Percentiles rank a stretch among this genome's conserved stretches.
Evolutionary conservation across 2,329 filamentous ascomycete species (phyloP).

Genomic region (Ceratocystis albifundus): DNA sequence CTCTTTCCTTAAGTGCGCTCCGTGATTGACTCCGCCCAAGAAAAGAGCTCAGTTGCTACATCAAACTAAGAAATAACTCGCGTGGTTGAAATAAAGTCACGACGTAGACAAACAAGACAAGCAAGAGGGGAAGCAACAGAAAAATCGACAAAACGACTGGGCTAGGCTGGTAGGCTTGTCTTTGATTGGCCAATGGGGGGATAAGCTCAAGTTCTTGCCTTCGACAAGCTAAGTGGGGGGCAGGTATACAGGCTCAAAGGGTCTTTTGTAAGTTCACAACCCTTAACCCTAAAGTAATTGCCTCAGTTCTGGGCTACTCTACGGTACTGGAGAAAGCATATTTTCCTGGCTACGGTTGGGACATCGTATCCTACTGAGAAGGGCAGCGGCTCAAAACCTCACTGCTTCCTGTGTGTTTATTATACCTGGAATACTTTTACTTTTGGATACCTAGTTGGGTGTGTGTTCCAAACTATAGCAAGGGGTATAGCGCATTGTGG

Average conservation of each 20-base stretch:
- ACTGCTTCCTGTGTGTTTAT: neutral
- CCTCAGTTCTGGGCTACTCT: too few relatives aligned
- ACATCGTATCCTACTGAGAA: too few relatives aligned
- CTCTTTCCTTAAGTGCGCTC: neutral
- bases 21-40: neutral
- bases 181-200: slow-evolving; percentile 1
- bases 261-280: neutral
- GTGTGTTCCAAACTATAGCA: neutral
- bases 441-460: neutral
- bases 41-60: slow-evolving; percentile 10
- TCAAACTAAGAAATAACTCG: neutral
- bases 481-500: neutral
- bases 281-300: neutral
- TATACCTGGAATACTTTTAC: neutral
- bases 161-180: neutral
- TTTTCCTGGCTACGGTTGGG: too few relatives aligned
- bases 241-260: neutral
- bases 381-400: too few relatives aligned
- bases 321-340: too few relatives aligned
- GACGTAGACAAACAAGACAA: slow-evolving; percentile 1
- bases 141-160: neutral
- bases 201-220: slow-evolving; percentile 1
- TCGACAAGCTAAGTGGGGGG: slow-evolving; percentile 5
- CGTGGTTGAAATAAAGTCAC: slow-evolving; percentile 10
- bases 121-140: slow-evolving; percentile 2